Base-by-base conservation (phyloP, 2,329 filamentous ascomycete species). In the Sclerotinia nivalis region DNA sequence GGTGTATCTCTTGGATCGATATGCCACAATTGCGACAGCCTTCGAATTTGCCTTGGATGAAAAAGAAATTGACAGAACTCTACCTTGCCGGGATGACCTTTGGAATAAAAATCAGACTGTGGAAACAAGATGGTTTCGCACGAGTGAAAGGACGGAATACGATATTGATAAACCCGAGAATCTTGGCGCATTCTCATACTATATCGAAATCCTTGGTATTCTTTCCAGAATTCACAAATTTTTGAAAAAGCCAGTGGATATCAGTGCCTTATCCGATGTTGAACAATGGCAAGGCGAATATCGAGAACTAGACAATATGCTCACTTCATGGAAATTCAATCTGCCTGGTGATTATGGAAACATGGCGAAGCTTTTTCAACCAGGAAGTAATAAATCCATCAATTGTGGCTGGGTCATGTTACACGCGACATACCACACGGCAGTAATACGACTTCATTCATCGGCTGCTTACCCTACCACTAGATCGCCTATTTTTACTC, bases 391-490 rank as follows among this genome's bases (percentile, higher is more conserved):
- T 75, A 93, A 92, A 78, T 86, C 86, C 55, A 83, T 93, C 61
- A 93, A 92, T 77, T 93, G 91, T 78, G 91, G 90, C 66, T 93
- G 93, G 91, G 89, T 97, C 65, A 97, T 97, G 90, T 37, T 69
- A 49, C 68, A 69, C 37, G 91, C 92, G 6, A 93, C 93, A 0
- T 97, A 94, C 77, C 92, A 96, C 79, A 96, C 93, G 0, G 91
- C 93, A 59, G 89, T 97, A 12, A 97, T 97, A 75, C 89, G 94
- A 49, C 85, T 97, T 34, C 93, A 97, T 81, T 97, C 93, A 0
- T 97, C 93, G 1, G 93, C 94, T 8, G 94, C 93, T 2, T 97
- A 97, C 79, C 94, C 94, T 4, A 96, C 93, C 6, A 96, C 92
- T 4, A 87, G 92, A 45, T 97, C 93, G 1, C 90, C 91, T 18